Base-by-base conservation (phyloP, 331 rosid genomes). In the Pyrus hybrid region DNA sequence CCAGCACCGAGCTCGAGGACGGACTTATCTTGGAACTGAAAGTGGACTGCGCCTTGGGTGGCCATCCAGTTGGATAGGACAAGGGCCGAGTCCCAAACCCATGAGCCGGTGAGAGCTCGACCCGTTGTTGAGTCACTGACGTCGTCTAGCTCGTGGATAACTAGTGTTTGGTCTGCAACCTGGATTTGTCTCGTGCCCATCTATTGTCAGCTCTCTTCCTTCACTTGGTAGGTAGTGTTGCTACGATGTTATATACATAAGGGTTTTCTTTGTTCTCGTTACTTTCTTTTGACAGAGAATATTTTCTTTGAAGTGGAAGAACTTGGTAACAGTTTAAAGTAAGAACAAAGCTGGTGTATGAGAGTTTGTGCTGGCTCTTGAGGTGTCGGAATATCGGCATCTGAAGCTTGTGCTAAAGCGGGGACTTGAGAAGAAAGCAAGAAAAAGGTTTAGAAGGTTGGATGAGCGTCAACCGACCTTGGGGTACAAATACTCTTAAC, bases 1-100 rank as follows among this genome's bases (percentile, higher is more conserved):
- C 84, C 84, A 12, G 86, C 80, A 18, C 86, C 80, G 69, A 82
- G 88, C 78, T 85, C 82, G 3, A 79, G 77, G 11, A 79, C 79
- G 2, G 76, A 61, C 71, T 58, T 82, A 23, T 57, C 80, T 3
- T 8, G 54, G 41, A 85, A 58, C 66, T 75, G 20, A 16, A 85
- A 58, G 72, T 77, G 16, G 25, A 30, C 22, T 28, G 63, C 13
- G 25, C 63, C 47, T 6, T 37, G 82, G 16, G 76, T 63, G 13
- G 78, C 77, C 69, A 82, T 79, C 82, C 82, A 72, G 35, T 73
- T 68, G 18, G 84, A 58, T 29, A 85, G 64, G 41, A 82, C 43
- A 1, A 77, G 20, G 32, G 84, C 76, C 2, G 86, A 69, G 70
- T 72, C 75, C 88, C 86, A 79, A 3, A 85, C 32, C 80, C 84